These are phyloP conservation scores for Earliella scabrosa DNA, from an alignment of 1,284 basidiomycete species.

Conservation along the genomic window DNA sequence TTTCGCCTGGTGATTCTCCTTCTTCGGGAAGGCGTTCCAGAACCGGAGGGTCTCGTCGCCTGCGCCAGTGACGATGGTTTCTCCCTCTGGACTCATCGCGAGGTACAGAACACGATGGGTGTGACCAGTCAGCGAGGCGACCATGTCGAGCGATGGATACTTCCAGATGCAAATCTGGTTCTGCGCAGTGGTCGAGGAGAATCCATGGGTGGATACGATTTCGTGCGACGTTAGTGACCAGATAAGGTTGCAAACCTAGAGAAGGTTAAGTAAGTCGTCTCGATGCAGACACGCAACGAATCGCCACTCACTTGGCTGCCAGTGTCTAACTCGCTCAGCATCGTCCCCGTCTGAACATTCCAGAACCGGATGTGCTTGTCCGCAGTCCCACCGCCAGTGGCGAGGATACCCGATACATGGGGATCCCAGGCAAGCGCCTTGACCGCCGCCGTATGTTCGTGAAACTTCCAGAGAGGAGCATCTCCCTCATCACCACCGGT, in stretches of 20 bases:
- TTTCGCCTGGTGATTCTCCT: conserved; percentile 49
- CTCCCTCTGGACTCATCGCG: conserved; percentile 96
- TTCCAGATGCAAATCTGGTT: conserved; percentile 99
- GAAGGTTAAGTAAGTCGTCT: conserved; percentile 5
- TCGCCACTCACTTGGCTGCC: conserved; percentile 80
- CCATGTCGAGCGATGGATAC: conserved; percentile 92
- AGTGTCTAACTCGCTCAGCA: conserved; percentile 89
- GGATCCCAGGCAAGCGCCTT: conserved; percentile 99
- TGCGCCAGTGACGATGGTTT: conserved; percentile 97
- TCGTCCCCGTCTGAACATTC: conserved; percentile 89
- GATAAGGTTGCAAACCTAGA: conserved; percentile 93
- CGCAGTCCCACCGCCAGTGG: conserved; percentile 97
- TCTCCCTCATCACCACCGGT: conserved; percentile 49
- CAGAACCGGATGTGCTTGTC: conserved; percentile 98
- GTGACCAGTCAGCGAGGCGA: conserved; percentile 94
- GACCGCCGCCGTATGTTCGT: conserved; percentile 95
- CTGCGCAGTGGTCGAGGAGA: conserved; percentile 91
- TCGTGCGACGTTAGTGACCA: conserved; percentile 98
- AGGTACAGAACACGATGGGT: conserved; percentile 95
- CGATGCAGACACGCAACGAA: not conserved
- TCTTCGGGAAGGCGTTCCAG: conserved; percentile 92
- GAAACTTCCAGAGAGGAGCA: conserved; percentile 90
- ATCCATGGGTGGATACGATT: conserved; percentile 97
- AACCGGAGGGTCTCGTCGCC: conserved; percentile 97
- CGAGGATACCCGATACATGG: conserved; percentile 89